Conservation (phyloP, 768 basidiomycete species). For the Lentinula edodes region DNA sequence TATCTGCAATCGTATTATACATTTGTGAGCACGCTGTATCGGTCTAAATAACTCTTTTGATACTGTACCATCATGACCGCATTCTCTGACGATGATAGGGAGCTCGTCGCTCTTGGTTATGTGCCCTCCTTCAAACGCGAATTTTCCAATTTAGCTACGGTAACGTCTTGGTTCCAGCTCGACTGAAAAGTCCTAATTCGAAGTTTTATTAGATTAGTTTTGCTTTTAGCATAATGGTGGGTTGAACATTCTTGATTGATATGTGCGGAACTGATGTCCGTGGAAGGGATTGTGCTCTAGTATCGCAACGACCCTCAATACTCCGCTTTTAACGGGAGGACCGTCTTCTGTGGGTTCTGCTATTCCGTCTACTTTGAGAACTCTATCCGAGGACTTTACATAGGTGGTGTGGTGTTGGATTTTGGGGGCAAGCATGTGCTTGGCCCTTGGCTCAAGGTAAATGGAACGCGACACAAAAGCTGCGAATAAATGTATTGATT, state of each 20-base stretch:
- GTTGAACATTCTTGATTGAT: neutral
- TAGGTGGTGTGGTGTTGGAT: conserved; percentile 74
- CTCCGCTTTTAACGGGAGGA: conserved; percentile 62
- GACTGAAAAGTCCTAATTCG: neutral
- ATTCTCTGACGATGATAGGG: conserved; percentile 50
- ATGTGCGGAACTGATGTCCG: neutral
- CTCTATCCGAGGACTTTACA: conserved; percentile 1
- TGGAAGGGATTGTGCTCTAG: conserved; percentile 65
- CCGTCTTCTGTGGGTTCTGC: conserved; percentile 51
- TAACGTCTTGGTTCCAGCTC: conserved; percentile 15
- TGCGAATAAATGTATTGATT: neutral
- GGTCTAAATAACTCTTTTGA: neutral
- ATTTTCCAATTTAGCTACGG: conserved; percentile 79
- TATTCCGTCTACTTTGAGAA: neutral
- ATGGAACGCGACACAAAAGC: neutral
- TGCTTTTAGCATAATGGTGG: conserved; percentile 73
- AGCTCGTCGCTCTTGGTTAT: conserved; percentile 63
- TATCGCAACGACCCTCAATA: conserved; percentile 76
- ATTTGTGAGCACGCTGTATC: neutral
- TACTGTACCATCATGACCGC: neutral
- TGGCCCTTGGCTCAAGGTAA: conserved; percentile 54
- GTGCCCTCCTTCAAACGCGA: conserved; percentile 81
- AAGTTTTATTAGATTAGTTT: conserved; percentile 50
- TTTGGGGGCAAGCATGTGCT: conserved; percentile 65
- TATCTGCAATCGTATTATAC: neutral